Base-by-base conservation (phyloP, 2,329 filamentous ascomycete genomes). In the Curvularia hawaiiensis region DNA sequence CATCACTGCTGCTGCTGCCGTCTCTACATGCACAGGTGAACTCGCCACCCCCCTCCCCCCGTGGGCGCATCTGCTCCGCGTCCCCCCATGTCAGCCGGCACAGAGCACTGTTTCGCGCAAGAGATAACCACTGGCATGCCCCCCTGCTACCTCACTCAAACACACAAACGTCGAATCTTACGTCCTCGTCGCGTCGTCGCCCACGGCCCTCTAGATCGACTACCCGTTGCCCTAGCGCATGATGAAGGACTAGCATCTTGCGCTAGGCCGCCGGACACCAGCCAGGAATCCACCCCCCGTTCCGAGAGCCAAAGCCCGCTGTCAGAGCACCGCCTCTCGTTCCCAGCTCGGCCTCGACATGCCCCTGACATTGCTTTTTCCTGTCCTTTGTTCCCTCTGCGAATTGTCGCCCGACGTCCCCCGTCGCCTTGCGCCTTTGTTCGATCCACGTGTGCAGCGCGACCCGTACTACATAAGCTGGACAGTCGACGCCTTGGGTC, bases 221-320 rank as follows among this genome's bases (percentile, higher is more conserved):
- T 40, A 52, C 52, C 59, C 59, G 59, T 59, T 61, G 50, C 50
- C 53, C 56, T 59, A 52, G 54, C 40, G 50, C 20, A 53, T 59
- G 35, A 50, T 54, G 50, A 60, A 47, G 50, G 46, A 39, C 54
- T 56, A 53, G 50, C 45, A 53, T 44, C 47, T 31, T 5, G 40
- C 58, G 48, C 58, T 57, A 57, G 50, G 16, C 18, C 52, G 48
- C 49, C 56, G 48, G 39, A 51, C 53, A 35, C 50, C 51, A 56
- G 46, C 50, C 51, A 56, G 46, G 40, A 41, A 45, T 57, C 58
- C 46, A 54, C 48, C 48, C 58, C 58, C 58, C 53, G 58, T 53
- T 53, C 50, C 44, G 51, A 50, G 44, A 28, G 54, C 50, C 47
- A 50, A 41, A 54, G 53, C 46, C 56, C 56, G 56, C 46, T 57